Evolutionary conservation across 495 filamentous ascomycete species (phyloP).

Genomic region (Penicillium silybi): DNA sequence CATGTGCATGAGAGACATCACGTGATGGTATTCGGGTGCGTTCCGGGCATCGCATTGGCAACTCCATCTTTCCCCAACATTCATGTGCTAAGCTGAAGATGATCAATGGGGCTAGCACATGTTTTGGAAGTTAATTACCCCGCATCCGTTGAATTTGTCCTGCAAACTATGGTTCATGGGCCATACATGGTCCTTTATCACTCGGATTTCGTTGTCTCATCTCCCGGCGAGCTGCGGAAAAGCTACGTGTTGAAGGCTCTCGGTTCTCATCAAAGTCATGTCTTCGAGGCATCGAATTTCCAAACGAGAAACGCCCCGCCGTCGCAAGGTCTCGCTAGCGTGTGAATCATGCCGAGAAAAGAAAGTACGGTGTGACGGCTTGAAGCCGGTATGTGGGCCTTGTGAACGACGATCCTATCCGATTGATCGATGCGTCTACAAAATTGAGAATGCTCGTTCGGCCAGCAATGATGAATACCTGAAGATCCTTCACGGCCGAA

Average conservation of each 20-base stretch:
- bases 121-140: not conserved
- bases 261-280: not conserved
- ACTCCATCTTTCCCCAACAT: not conserved
- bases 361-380: conserved; percentile 42
- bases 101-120: not conserved
- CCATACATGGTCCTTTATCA: not conserved
- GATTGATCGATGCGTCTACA: conserved; percentile 38
- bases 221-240: not conserved
- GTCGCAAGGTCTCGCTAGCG: conserved; percentile 26
- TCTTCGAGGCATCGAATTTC: conserved; percentile 9
- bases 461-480: conserved; percentile 40
- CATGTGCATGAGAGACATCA: not conserved
- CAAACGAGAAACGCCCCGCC: conserved; percentile 16
- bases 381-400: conserved; percentile 42
- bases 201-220: not conserved
- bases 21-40: conserved; percentile 6
- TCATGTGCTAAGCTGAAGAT: not conserved
- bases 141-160: not conserved
- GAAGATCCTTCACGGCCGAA: conserved; percentile 32
- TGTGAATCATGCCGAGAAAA: conserved; percentile 43
- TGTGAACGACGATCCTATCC: conserved; percentile 33
- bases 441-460: conserved; percentile 31
- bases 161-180: not conserved
- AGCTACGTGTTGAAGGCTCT: not conserved
- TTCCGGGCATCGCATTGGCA: not conserved